Percentiles rank a stretch among this genome's conserved stretches.
Evolutionary conservation across 495 filamentous ascomycete species (phyloP).

Genomic region (Penicillium desertorum): DNA sequence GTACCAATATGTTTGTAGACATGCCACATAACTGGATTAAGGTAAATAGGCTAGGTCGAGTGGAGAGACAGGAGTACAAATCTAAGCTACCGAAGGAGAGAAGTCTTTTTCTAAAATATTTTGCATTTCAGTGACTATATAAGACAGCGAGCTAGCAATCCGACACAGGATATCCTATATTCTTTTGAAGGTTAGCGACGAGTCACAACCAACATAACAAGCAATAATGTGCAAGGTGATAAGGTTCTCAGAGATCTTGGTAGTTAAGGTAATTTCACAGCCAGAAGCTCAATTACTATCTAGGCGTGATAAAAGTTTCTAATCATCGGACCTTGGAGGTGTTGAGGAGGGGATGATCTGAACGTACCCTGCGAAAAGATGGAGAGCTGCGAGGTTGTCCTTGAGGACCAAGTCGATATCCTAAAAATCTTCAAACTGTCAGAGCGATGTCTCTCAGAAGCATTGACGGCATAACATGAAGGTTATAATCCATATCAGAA

Average conservation of each 20-base stretch:
- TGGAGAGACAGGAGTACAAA: neutral
- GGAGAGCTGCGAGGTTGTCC: neutral
- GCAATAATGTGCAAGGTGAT: slow-evolving; percentile 21
- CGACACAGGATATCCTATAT: slow-evolving; percentile 10
- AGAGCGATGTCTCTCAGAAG: slow-evolving; percentile 23
- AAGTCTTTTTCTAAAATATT: neutral
- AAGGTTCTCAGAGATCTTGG: slow-evolving; percentile 83
- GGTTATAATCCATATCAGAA: slow-evolving; percentile 61
- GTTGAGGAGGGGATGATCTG: slow-evolving; percentile 1
- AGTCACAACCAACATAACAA: slow-evolving; percentile 21
- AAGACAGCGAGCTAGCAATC: neutral
- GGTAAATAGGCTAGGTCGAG: neutral
- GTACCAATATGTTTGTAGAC: neutral
- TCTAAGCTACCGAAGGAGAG: neutral
- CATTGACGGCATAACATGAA: slow-evolving; percentile 19
- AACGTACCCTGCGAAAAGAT: slow-evolving; percentile 22
- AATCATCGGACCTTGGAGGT: slow-evolving; percentile 62
- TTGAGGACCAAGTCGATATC: slow-evolving; percentile 4
- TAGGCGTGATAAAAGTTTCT: slow-evolving; percentile 68
- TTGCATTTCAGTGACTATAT: slow-evolving; percentile 10
- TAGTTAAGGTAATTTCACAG: slow-evolving; percentile 65
- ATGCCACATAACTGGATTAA: neutral
- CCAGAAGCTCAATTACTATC: slow-evolving; percentile 79
- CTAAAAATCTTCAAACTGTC: slow-evolving; percentile 30
- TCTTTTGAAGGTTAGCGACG: slow-evolving; percentile 30